These are phyloP conservation scores for Gymnopus androsaceus DNA, from an alignment of 1,284 basidiomycete genomes.

Conservation along the genomic window DNA sequence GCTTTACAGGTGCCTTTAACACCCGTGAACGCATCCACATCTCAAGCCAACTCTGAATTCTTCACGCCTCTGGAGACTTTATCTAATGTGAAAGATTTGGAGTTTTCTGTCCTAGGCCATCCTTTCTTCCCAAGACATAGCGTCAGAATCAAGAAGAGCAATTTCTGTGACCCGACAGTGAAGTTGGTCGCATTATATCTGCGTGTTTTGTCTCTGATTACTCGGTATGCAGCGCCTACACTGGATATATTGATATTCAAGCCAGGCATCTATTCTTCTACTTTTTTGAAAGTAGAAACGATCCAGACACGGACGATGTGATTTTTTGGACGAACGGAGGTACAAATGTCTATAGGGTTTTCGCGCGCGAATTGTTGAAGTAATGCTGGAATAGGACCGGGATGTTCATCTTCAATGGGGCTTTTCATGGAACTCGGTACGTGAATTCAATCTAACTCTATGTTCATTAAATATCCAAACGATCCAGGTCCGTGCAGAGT, in stretches of 20 bases:
- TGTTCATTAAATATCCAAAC: not conserved
- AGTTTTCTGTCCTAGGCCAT: conserved; percentile 52
- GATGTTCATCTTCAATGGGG: conserved; percentile 56
- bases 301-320: conserved; percentile 18
- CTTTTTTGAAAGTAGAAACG: conserved; percentile 79
- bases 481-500: conserved; percentile 53
- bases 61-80: conserved; percentile 46
- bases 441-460: not conserved
- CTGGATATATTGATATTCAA: conserved; percentile 67
- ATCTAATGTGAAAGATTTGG: conserved; percentile 39
- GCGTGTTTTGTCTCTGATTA: not conserved
- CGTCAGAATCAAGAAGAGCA: conserved; percentile 53
- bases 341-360: not conserved
- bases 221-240: conserved; percentile 26
- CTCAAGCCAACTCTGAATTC: conserved; percentile 16
- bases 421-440: conserved; percentile 68
- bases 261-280: conserved; percentile 82
- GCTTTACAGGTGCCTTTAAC: conserved; percentile 7
- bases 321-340: conserved; percentile 22
- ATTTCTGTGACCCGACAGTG: conserved; percentile 57
- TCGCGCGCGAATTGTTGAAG: not conserved
- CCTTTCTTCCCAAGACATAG: conserved; percentile 53
- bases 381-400: conserved; percentile 40
- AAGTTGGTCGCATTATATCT: conserved; percentile 39
- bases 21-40: not conserved